Conservation (phyloP, 129 eudicot species). For the Daucus carota region DNA sequence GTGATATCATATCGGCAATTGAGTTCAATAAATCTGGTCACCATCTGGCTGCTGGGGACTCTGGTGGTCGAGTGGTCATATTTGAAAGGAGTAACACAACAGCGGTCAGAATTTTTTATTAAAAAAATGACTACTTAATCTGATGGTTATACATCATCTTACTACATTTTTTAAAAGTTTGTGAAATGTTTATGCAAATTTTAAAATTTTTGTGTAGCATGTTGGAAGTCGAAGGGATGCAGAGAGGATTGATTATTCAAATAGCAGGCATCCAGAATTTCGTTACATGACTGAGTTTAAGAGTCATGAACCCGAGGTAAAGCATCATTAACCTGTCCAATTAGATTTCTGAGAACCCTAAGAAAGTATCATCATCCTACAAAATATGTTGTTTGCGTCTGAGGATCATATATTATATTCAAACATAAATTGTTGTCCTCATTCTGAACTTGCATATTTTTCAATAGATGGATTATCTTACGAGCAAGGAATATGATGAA, state of each 20-base stretch:
- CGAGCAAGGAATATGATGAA: slow-evolving; percentile 64
- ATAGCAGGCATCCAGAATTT: slow-evolving; percentile 82
- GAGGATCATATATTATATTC: no score
- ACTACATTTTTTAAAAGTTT: background rate
- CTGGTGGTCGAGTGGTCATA: slow-evolving; percentile 89
- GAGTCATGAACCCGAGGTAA: slow-evolving; percentile 97
- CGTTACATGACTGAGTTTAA: slow-evolving; percentile 95
- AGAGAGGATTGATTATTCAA: slow-evolving; percentile 68
- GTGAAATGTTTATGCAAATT: background rate
- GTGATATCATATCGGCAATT: slow-evolving; percentile 85
- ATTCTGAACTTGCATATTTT: slow-evolving; percentile 17
- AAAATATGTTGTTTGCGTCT: background rate
- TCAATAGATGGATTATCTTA: slow-evolving; percentile 56
- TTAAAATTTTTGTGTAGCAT: slow-evolving; percentile 36
- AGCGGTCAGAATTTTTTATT: slow-evolving; percentile 45
- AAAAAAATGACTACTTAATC: background rate
- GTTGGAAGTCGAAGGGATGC: slow-evolving; percentile 65
- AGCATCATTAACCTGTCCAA: background rate
- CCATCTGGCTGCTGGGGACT: slow-evolving; percentile 97
- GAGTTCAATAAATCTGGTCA: slow-evolving; percentile 96
- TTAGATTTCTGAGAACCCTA: background rate
- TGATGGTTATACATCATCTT: slow-evolving; percentile 2
- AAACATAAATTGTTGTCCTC: background rate
- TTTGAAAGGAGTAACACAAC: slow-evolving; percentile 79
- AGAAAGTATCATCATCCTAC: background rate